Base-by-base conservation (phyloP, 129 eudicot genomes). In the Tagetes patula region DNA sequence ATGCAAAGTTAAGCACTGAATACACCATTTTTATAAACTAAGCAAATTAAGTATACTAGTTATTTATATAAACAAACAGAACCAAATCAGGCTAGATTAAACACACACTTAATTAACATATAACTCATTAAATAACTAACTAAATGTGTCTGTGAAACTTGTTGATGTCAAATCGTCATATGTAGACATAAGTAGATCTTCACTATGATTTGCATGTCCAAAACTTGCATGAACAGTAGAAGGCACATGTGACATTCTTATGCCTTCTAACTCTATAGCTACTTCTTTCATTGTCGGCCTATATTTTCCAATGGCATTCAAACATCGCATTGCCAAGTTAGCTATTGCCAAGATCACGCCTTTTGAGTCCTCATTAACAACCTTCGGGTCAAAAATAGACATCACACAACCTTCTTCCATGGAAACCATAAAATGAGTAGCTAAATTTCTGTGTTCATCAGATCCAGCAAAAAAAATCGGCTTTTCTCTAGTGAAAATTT, bases 221-320 rank as follows among this genome's bases (percentile, higher is more conserved):
- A 63, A 64, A n/a, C 13, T 64, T 38, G 69, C 39, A 13, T 38
- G 48, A 64, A 64, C 48, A 0, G 4, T 39, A 39, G 12, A 39
- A n/a, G 69, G 69, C 6, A 7, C 48, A 6, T 64, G 11, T 64
- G 69, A 14, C 69, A 14, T 38, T 64, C 32, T 64, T 33, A 64
- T 39, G 69, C 48, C 69, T 64, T 64, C 69, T n/a, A 64, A 39
- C 33, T 38, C 69, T 33, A 39, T 38, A 6, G 69, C 69, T 38
- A 64, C 69, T 39, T 64, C 69, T 39, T 64, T 64, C 69, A 64
- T 64, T 39, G 48, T 64, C n/a, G 69, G 69, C 33, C 69, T 64
- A 64, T 37, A 0, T 39, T 38, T 64, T 3, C 48, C 48, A 6
- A 13, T 64, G 48, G 48, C 3, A 39, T 64, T 64, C 11, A 64